A percentile compares a stretch with the other conserved stretches of the same genome.
Conservation (phyloP, 192 early-diverging fungal genomes). For the Oehlia diaphana region DNA sequence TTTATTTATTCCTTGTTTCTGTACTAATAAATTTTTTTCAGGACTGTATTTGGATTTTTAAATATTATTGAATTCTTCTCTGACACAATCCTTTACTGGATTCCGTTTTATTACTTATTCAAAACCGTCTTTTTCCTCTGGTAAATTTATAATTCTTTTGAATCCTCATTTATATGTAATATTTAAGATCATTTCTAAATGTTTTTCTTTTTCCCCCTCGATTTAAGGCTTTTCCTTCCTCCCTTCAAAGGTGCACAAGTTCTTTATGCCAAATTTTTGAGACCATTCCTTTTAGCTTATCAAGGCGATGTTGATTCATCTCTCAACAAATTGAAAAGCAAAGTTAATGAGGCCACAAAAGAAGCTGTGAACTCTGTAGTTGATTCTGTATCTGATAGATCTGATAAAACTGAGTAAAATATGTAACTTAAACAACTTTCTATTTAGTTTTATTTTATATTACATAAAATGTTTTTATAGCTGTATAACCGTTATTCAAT, state of each 20-base stretch:
- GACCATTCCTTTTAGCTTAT: conserved; percentile 68
- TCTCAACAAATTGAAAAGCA: conserved; percentile 38
- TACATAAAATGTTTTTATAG: no score
- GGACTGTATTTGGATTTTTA: conserved; percentile 86
- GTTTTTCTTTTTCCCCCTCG: conserved; percentile 22
- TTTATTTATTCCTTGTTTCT: background rate
- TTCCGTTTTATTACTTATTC: conserved; percentile 93
- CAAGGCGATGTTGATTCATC: conserved; percentile 44
- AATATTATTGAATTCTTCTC: conserved; percentile 89
- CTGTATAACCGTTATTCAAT: no score
- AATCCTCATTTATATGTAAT: background rate
- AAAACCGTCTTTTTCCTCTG: conserved; percentile 90
- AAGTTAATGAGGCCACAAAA: conserved; percentile 40
- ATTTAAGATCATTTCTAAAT: background rate
- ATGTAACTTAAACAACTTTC: no score
- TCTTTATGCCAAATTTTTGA: conserved; percentile 73
- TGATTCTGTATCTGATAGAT: background rate
- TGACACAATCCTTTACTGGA: conserved; percentile 89
- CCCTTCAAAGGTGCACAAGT: conserved; percentile 70
- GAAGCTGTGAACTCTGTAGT: conserved; percentile 32
- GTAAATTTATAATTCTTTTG: conserved; percentile 67
- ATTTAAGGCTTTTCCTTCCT: conserved; percentile 23
- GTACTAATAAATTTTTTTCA: conserved; percentile 5
- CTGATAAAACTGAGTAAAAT: background rate
- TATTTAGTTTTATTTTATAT: no score